Evolutionary conservation across 257 asterid species (phyloP), one percentile per base, ranked within the genome.

Genomic region (Fraxinus excelsior): DNA sequence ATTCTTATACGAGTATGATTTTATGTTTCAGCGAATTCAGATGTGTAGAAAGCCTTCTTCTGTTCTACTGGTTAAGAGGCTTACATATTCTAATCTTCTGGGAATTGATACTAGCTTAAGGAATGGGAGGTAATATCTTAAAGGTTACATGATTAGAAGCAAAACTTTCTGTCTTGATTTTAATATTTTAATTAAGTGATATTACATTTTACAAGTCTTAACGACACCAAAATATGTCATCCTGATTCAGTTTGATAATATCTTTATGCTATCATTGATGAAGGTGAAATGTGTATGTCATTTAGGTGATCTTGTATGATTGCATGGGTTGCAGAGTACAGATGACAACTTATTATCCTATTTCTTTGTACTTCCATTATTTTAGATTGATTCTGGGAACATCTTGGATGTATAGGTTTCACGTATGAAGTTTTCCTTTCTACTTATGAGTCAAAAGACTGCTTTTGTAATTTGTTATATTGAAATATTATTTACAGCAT

Each of bases 1-100:
- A 26, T 74, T 76, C 32, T 80, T 34, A 67, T 67, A 42, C 60
- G 21, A 70, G 68, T 71, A 29, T 74, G 75, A 76, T 85, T 71
- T 76, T 67, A 37, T 80, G 76, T 84, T 82, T 74, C 92, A 95
- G 99, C 93, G 80, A 84, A 74, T 95, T 90, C 86, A 89, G 77
- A 14, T 83, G 82, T 91, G 94, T 87, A 87, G 85, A 85, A 95
- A 95, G 90, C 97, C 98, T 84, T 93, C 98, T 76, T 88, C 99
- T 25, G 84, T 86, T 84, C 76, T 79, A 75, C 91, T 95, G 67
- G 86, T 85, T 73, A 85, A 82, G 84, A 86, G 96, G 76, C 96
- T 95, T 56, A 68, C 81, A 26, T 90, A 82, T 82, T 84, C 88
- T 73, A 96, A 96, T 81, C 79, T 93, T 83, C 81, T 96, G 49